phyloP scores from a whole-genome alignment of 306 rosid species.

The Acacia crassicarpa region DNA sequence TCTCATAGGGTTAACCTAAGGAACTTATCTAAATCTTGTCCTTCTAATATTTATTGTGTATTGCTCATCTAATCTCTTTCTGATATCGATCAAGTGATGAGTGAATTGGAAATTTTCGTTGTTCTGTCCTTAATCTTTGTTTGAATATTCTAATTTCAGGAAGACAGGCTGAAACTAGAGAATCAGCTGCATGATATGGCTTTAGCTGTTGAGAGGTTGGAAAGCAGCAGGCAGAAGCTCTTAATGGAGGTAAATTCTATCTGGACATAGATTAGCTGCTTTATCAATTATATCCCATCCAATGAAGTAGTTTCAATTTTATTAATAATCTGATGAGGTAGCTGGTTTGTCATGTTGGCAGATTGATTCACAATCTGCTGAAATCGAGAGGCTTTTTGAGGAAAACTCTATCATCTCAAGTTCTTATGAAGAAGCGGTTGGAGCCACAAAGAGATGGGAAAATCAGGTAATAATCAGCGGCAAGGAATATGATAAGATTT shows the following conservation, averaged over 20 bases:
- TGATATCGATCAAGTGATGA: background rate
- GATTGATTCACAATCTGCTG: slow-evolving; percentile 92
- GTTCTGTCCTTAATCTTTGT: slow-evolving; percentile 1
- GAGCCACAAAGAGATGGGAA: slow-evolving; percentile 70
- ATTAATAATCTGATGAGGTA: background rate
- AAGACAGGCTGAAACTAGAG: slow-evolving; percentile 85
- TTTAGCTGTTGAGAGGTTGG: slow-evolving; percentile 82
- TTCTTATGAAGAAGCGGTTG: slow-evolving; percentile 66
- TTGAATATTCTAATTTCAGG: slow-evolving; percentile 48
- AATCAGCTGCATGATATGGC: slow-evolving; percentile 94
- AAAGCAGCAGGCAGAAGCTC: slow-evolving; percentile 93
- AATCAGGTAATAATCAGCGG: slow-evolving; percentile 60
- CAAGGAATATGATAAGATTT: slow-evolving; percentile 17
- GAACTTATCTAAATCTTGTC: background rate
- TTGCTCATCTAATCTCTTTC: slow-evolving; percentile 24
- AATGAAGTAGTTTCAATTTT: background rate
- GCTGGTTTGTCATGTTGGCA: slow-evolving; percentile 45
- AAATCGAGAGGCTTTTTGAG: slow-evolving; percentile 91
- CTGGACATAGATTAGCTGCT: slow-evolving; percentile 14
- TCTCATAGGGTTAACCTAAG: background rate
- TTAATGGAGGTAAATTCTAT: slow-evolving; percentile 64
- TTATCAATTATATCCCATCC: slow-evolving; percentile 29
- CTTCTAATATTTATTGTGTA: slow-evolving; percentile 17
- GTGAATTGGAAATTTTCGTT: background rate
- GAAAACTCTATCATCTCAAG: slow-evolving; percentile 73